Evolutionary conservation across 192 early-diverging fungal species (phyloP), one percentile per base, ranked within the genome.

Genomic region (Glomus cerebriforme): DNA sequence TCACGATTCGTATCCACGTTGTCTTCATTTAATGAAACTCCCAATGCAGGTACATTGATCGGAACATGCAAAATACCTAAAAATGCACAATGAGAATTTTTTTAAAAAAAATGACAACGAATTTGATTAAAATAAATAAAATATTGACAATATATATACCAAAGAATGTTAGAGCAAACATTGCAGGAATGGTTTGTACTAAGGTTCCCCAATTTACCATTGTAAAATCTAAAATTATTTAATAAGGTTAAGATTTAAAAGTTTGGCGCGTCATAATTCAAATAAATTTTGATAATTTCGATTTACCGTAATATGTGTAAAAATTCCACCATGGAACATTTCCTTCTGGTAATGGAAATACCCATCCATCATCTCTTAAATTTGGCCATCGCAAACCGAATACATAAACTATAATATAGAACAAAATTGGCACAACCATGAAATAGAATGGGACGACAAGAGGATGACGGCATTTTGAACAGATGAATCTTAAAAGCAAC

Each of bases 21-120:
- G 81, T 95, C 93, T 59, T 90, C 88, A 29, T 93, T 89, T 6
- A 96, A 96, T 3, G 97, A 98, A 8, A 98, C 96, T 1, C 95
- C 94, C 66, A 97, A 86, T 15, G 96, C 96, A 7, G 96, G 97
- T 0, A 98, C 92, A 80, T 98, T 99, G 80, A 99, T 98, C 5
- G 98, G 97, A 7, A 99, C 98, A 83, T 99, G 97, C 31, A 99
- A 83, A 66, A 99, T 91, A 66, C 95, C 84, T 85, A 69, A 29
- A 29, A 65, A 22, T 24, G 19, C 17, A 39, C 13, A 32, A 68
- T 22, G n/a, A 19, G 7, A 9, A 68, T 43, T 39, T 31, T 31
- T 78, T 45, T 19, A 68, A 37, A 68, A 31, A 22, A 8, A 31
- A 1, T 13, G 8, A 60, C 31, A 39, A n/a, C n/a, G n/a, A n/a